Conservation (phyloP, 768 basidiomycete species). For the Inosperma sp. region DNA sequence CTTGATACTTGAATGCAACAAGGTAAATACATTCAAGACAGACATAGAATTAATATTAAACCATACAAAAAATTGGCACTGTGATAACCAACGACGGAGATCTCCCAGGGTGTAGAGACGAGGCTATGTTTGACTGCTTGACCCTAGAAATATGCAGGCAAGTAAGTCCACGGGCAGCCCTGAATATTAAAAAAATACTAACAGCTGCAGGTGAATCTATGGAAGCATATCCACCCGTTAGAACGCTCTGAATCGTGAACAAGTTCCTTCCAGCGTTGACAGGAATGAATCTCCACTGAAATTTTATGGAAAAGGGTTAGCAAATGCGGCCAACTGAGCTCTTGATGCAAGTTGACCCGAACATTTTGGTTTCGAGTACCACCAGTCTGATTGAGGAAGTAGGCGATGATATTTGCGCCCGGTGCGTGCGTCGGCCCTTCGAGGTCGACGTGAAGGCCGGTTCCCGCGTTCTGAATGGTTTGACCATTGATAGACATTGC, state of each 20-base stretch:
- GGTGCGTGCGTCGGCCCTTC: background rate
- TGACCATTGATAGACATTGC: background rate
- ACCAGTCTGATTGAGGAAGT: background rate
- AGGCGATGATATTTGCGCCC: background rate
- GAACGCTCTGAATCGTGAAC: background rate
- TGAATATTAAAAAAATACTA: background rate
- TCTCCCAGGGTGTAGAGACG: background rate
- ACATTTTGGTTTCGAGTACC: conserved; percentile 1
- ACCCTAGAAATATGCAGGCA: background rate
- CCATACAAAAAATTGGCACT: background rate
- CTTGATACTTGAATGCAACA: background rate
- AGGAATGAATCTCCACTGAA: background rate
- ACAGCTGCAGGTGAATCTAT: background rate
- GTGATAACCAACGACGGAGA: background rate
- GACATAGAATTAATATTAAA: too few species aligned
- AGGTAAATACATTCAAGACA: background rate
- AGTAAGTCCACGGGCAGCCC: background rate
- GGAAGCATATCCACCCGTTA: background rate
- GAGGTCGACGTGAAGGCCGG: background rate
- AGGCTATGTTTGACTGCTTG: background rate
- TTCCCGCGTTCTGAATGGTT: background rate
- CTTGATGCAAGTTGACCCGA: background rate
- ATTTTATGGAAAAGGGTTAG: background rate
- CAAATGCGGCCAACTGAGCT: background rate
- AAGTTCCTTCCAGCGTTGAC: background rate